Conservation (phyloP, 805 yeast genomes). For the Candida mattraensis region DNA sequence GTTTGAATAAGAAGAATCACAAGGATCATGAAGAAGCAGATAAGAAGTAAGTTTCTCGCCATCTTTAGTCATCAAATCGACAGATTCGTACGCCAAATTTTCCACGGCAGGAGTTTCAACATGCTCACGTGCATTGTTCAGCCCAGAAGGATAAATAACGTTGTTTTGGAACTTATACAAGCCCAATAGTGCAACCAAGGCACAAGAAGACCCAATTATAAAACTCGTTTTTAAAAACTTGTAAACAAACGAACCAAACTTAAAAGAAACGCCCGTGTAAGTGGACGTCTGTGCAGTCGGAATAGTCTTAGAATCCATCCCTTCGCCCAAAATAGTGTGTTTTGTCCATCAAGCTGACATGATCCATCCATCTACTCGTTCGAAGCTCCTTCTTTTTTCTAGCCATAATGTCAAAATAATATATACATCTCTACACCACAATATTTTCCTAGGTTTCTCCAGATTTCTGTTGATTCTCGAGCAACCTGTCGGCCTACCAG, state of each 20-base stretch:
- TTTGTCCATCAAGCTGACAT: no score
- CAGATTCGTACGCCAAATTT: conserved; percentile 64
- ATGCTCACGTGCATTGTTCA: conserved; percentile 68
- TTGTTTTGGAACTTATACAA: conserved; percentile 61
- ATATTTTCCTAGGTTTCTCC: no score
- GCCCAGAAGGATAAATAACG: conserved; percentile 79
- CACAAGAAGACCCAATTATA: conserved; percentile 44
- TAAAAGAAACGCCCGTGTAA: no score
- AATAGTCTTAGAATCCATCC: no score
- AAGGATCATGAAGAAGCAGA: conserved; percentile 51
- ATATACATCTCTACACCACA: no score
- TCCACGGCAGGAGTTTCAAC: conserved; percentile 79
- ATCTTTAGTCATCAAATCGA: conserved; percentile 64
- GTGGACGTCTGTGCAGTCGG: no score
- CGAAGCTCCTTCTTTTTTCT: no score
- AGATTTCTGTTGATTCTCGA: no score
- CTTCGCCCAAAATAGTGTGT: no score
- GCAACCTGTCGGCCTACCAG: no score
- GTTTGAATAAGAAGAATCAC: conserved; percentile 40
- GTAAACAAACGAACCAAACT: conserved; percentile 9
- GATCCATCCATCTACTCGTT: no score
- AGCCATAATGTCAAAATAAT: no score
- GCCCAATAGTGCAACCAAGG: conserved; percentile 47
- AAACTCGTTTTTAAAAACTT: conserved; percentile 38
- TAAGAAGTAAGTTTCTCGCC: conserved; percentile 67